Percentiles rank a stretch among this genome's conserved stretches.
Evolutionary conservation across 2,329 filamentous ascomycete genomes (phyloP).

Genomic region (Diplodia seriata): DNA sequence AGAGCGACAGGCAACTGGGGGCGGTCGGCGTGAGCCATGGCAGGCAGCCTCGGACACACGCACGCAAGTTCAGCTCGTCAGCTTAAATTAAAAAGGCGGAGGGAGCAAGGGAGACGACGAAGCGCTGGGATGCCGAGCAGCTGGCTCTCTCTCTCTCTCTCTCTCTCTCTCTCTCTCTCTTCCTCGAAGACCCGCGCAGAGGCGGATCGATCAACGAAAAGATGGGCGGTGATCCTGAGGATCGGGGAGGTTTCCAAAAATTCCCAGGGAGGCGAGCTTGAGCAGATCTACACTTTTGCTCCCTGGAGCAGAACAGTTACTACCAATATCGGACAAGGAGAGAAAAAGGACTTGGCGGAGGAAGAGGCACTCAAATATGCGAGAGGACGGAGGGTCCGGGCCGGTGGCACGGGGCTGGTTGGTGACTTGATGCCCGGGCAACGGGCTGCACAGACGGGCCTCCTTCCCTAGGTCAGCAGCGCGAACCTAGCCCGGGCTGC

Average conservation of each 20-base stretch:
- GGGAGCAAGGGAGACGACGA: background rate
- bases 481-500: too few relatives aligned
- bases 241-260: background rate
- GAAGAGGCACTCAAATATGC: too few relatives aligned
- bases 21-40: background rate
- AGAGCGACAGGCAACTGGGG: background rate
- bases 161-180: background rate
- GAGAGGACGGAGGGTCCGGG: too few relatives aligned
- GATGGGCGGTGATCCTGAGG: background rate
- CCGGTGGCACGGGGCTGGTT: too few relatives aligned
- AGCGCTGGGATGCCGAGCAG: background rate
- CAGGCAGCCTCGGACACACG: background rate
- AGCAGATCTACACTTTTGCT: too few relatives aligned
- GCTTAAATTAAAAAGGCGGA: too few relatives aligned
- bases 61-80: background rate
- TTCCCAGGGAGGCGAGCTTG: background rate
- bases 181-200: conserved; percentile 1
- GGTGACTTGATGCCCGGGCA: too few relatives aligned
- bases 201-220: background rate
- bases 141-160: background rate
- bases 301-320: too few relatives aligned
- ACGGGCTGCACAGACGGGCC: too few relatives aligned
- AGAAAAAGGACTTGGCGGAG: too few relatives aligned
- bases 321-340: too few relatives aligned
- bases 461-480: too few relatives aligned